Base-by-base conservation (phyloP, 371 early-diverging fungal genomes). In the Thermomucor indicae-seudaticae region DNA sequence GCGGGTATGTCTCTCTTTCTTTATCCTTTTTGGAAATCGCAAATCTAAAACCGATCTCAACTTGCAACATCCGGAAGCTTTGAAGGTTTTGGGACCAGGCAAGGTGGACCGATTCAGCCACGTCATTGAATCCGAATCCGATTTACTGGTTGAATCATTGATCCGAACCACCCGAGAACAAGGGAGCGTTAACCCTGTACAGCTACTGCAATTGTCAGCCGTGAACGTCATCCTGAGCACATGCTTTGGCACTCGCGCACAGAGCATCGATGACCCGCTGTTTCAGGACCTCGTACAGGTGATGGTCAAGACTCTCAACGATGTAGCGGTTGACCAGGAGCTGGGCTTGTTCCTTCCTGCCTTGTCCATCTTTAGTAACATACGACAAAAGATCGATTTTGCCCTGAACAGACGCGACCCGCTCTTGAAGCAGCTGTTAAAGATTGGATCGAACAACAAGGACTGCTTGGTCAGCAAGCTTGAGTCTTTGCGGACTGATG, bases 401-500 rank as follows among this genome's bases (percentile, higher is more conserved):
- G 29, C 25, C 20, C 23, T 29, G n/a, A 16, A 42, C 6, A 20
- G 27, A 35, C 8, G 37, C n/a, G 45, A 35, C 16, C 45, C 45
- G 5, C n/a, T 16, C 51, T 51, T 6, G 52, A 58, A 20, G 28
- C 28, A 14, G 24, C 43, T 7, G 25, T 51, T 4, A 4, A 22
- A 22, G 23, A 23, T 1, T 35, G 47, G 25, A 47, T 58, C 6
- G 38, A 34, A 1, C 11, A 42, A 44, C 12, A 34, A 55, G 29
- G 45, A 49, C 10, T 59, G 51, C n/a, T 23, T 59, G 12, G 47
- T 51, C 0, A 57, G 53, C 30, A 45, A 35, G 6, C 34, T 61
- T 19, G 46, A 51, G 16, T 17, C 30, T 19, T 49, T 42, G 34
- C 45, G 59, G 35, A 43, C 51, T 2, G 58, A 65, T 46, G 58